Evolutionary conservation across 2,329 filamentous ascomycete genomes (phyloP), one percentile per base, ranked within the genome.

Genomic region (Phialophora macrospora): DNA sequence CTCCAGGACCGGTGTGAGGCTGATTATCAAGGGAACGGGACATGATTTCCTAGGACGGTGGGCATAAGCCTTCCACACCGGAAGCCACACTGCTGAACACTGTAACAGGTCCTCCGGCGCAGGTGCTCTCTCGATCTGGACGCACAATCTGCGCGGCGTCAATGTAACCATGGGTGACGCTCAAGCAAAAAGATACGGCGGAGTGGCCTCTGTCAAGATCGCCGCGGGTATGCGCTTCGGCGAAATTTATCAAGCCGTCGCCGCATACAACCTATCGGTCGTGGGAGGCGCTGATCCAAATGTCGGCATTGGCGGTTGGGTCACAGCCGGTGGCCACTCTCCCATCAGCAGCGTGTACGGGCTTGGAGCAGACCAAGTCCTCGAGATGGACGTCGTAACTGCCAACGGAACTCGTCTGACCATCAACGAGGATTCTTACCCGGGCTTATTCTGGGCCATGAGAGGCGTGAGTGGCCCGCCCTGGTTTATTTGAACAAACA

Each of bases 271-370:
- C 0, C 77, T 83, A 54, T 79, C 78, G 0, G 78, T 86, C 1
- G 80, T 87, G 3, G 83, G 82, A 20, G 86, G 86, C 4, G 82
- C 84, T n/a, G 84, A 84, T 60, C 75, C 72, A 68, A 83, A 80
- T 1, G 83, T 88, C 11, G 85, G 85, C 26, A 77, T 84, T 6
- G 83, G 83, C 22, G 78, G 79, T 9, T 81, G 77, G 69, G 75
- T 78, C 6, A 75, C 76, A 48, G 84, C 83, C 12, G 85, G 83
- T 51, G 85, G 85, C 0, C 84, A 87, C 73, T 83, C 81, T 11
- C 84, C 84, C 2, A 71, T 88, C 60, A 81, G 80, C 11, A 78
- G 78, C 60, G 72, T 81, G 44, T 82, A 82, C 68, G 79, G 85
- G 67, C 80, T 85, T 73, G 83, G 77, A 62, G 77, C 81, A 6